A percentile compares a stretch with the other conserved stretches of the same genome.
phyloP scores from a whole-genome alignment of 1,284 basidiomycete genomes.

The Retiboletus fuscus region DNA sequence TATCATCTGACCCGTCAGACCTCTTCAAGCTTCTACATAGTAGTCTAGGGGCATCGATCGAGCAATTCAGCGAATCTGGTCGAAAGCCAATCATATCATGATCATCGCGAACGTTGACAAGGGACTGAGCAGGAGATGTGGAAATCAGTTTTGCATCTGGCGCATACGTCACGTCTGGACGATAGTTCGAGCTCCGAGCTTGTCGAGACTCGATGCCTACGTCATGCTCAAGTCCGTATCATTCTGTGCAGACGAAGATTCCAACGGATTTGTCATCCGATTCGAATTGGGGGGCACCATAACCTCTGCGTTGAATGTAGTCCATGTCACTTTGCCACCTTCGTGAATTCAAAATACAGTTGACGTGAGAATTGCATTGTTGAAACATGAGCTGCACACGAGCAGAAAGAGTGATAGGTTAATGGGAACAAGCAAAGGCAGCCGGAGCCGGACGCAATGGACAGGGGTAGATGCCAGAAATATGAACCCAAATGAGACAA shows the following conservation, averaged over 20 bases:
- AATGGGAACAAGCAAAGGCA: neutral
- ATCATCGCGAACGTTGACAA: too few species aligned
- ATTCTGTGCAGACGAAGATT: neutral
- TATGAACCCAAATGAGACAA: neutral
- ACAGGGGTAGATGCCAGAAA: neutral
- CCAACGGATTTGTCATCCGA: neutral
- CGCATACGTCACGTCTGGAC: neutral
- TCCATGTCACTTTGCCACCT: neutral
- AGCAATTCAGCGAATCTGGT: too few species aligned
- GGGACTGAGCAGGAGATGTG: too few species aligned
- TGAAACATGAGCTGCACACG: neutral
- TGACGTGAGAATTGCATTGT: constrained; percentile 1
- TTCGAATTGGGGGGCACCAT: neutral
- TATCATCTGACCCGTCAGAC: too few species aligned
- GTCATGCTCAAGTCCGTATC: neutral
- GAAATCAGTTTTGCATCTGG: too few species aligned
- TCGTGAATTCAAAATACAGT: neutral
- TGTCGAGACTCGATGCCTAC: neutral
- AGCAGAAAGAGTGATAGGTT: neutral
- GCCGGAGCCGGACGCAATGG: neutral
- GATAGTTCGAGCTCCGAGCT: neutral
- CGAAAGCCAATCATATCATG: too few species aligned
- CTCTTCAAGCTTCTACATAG: neutral
- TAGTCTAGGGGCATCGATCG: neutral
- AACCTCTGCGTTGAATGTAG: neutral